phyloP scores from a whole-genome alignment of 345 rosid species.

The Citrus unshiu region DNA sequence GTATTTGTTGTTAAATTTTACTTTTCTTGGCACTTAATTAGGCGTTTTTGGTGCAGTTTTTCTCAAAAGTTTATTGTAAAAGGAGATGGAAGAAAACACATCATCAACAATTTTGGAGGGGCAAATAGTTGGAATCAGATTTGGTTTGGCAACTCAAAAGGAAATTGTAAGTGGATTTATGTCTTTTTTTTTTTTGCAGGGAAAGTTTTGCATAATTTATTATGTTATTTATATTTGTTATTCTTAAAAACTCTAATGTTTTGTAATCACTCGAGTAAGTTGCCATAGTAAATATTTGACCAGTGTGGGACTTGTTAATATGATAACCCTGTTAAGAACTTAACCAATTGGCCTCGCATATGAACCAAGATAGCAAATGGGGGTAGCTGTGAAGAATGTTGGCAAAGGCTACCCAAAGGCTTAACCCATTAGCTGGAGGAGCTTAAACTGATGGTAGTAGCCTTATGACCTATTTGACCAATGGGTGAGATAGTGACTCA shows the following conservation, averaged over 20 bases:
- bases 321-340: neutral
- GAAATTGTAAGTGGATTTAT: constrained; percentile 66
- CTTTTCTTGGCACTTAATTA: neutral
- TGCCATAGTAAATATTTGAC: neutral
- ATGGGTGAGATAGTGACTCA: neutral
- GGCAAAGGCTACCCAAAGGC: neutral
- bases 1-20: no score
- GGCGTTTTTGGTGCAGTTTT: constrained; percentile 8
- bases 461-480: neutral
- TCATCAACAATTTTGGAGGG: constrained; percentile 45
- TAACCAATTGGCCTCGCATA: neutral
- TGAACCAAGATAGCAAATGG: neutral
- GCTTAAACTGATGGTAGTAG: neutral
- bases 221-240: neutral
- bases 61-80: neutral
- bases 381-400: neutral
- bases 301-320: neutral
- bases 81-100: constrained; percentile 54
- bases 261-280: neutral
- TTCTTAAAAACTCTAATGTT: neutral
- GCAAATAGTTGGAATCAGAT: constrained; percentile 62
- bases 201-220: neutral
- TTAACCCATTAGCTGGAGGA: neutral
- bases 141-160: constrained; percentile 60
- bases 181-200: neutral